Evolutionary conservation across 371 early-diverging fungal species (phyloP).

Genomic region (Smittium culicis): DNA sequence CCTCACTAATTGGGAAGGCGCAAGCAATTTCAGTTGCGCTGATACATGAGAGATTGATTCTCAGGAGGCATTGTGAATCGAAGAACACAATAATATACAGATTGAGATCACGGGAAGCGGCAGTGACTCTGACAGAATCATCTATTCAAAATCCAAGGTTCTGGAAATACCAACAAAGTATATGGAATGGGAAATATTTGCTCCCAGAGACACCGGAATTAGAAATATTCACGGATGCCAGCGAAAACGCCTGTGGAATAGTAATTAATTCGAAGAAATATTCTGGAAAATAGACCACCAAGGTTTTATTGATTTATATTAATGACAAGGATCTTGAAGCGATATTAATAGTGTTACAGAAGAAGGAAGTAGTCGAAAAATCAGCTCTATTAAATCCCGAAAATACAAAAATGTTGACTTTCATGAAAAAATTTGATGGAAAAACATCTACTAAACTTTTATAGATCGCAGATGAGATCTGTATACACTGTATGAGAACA

Average conservation of each 20-base stretch:
- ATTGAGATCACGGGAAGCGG: neutral
- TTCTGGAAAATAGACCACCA: neutral
- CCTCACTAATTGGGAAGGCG: constrained; percentile 10
- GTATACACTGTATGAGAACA: neutral
- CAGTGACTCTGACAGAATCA: neutral
- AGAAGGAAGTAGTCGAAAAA: neutral
- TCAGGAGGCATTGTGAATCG: neutral
- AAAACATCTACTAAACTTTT: neutral
- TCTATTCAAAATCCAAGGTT: neutral
- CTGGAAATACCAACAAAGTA: neutral
- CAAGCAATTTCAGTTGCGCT: constrained; percentile 8
- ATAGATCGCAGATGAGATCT: neutral
- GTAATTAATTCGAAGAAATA: neutral
- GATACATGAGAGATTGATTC: neutral
- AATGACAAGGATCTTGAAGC: neutral
- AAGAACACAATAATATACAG: neutral
- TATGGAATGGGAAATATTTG: neutral
- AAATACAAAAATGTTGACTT: neutral
- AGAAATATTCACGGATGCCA: neutral
- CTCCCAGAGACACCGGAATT: neutral
- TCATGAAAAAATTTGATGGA: neutral
- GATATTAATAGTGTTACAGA: neutral
- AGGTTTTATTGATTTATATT: neutral
- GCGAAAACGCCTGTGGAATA: neutral
- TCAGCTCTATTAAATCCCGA: neutral